A percentile compares a stretch with the other conserved stretches of the same genome.
Conservation (phyloP, 2,329 filamentous ascomycete species). For the Trichoderma koningii region DNA sequence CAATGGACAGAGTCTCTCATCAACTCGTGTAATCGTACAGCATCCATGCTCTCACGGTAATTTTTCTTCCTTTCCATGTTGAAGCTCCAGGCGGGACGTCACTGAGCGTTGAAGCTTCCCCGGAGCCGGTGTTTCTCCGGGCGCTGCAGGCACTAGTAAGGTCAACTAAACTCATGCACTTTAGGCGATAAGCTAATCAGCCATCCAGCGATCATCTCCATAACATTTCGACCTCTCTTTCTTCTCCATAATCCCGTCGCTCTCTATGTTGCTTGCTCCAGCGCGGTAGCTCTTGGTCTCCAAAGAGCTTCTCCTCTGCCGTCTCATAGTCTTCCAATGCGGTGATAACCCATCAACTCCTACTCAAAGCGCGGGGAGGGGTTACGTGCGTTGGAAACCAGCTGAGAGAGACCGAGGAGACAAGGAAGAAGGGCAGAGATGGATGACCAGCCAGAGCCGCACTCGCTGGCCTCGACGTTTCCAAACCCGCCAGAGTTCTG, state of each 20-base stretch:
- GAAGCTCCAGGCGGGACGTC: not conserved
- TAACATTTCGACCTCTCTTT: not conserved
- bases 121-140: conserved; percentile 38
- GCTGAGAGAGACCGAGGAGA: not conserved
- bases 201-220: not conserved
- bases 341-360: conserved; percentile 22
- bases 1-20: not conserved
- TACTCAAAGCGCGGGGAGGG: conserved; percentile 17
- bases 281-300: not conserved
- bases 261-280: not conserved
- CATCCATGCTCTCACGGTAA: not conserved
- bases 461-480: conserved; percentile 65
- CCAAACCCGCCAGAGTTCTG: conserved; percentile 89
- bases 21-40: not conserved
- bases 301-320: too few species aligned
- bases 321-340: conserved; percentile 21
- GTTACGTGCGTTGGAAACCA: conserved; percentile 2
- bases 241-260: not conserved
- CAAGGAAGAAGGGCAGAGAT: not conserved
- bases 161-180: too few species aligned
- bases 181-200: conserved; percentile 17
- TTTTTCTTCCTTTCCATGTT: not conserved
- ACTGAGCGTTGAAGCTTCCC: conserved; percentile 24
- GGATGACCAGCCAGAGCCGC: conserved; percentile 46
- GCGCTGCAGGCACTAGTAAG: conserved; percentile 28